Conservation (phyloP, 441 rosid genomes). For the Pelargonium fulgidum region DNA sequence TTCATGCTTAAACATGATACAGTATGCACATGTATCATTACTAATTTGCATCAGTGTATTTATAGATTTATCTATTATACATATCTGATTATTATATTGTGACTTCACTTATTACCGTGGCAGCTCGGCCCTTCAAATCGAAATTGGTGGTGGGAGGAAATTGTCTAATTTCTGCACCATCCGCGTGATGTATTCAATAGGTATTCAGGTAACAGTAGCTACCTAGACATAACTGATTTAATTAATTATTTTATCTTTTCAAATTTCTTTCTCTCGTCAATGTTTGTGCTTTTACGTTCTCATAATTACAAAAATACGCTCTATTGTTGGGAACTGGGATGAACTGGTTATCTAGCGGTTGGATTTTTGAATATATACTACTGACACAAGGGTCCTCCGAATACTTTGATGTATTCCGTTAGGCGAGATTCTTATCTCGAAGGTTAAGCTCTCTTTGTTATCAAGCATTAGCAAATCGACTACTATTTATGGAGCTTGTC, state of each 20-base stretch:
- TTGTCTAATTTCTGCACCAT: conserved; percentile 77
- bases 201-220: conserved; percentile 59
- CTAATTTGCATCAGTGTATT: conserved; percentile 1
- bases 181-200: conserved; percentile 69
- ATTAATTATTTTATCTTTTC: not conserved
- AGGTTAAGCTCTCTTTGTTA: not conserved
- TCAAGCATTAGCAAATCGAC: not conserved
- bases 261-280: not conserved
- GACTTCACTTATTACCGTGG: conserved; percentile 21
- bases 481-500: not conserved
- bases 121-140: conserved; percentile 84
- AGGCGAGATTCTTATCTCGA: not conserved
- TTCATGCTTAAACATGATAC: not conserved
- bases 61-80: not conserved
- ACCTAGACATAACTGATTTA: not conserved
- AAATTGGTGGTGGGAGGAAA: conserved; percentile 93
- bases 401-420: not conserved
- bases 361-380: not conserved
- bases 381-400: not conserved
- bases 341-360: not conserved
- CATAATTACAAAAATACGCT: not conserved
- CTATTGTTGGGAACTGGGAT: not conserved
- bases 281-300: not conserved
- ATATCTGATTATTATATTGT: conserved; percentile 9
- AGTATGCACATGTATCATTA: not conserved